Conservation (phyloP, 129 eudicot species). For the Flaveria ramosissima region DNA sequence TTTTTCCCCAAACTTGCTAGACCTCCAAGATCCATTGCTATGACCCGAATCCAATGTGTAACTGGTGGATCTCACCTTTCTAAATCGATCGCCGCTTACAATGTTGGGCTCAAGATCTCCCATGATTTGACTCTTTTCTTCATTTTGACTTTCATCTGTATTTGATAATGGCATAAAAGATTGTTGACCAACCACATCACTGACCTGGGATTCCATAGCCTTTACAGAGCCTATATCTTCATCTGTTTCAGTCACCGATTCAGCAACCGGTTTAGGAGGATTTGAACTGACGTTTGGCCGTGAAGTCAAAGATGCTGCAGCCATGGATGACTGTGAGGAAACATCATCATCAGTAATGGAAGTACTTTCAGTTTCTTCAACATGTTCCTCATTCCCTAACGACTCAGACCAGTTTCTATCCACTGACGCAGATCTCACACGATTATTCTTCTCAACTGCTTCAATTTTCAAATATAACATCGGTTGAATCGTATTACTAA, state of each 20-base stretch:
- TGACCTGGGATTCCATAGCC: slow-evolving; percentile 8
- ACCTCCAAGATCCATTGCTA: slow-evolving; percentile 51
- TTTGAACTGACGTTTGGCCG: slow-evolving; percentile 43
- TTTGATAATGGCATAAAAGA: slow-evolving; percentile 25
- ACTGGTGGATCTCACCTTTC: slow-evolving; percentile 54
- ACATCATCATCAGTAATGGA: slow-evolving; percentile 76
- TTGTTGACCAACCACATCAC: slow-evolving; percentile 18
- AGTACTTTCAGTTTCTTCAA: slow-evolving; percentile 67
- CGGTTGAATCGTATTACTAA: slow-evolving; percentile 70
- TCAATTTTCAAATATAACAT: slow-evolving; percentile 62
- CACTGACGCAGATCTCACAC: slow-evolving; percentile 44
- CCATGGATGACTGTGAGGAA: slow-evolving; percentile 73
- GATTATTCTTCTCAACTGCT: slow-evolving; percentile 51
- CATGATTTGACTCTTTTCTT: slow-evolving; percentile 9
- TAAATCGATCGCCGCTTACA: slow-evolving; percentile 36
- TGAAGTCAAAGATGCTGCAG: slow-evolving; percentile 46
- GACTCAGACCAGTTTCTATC: slow-evolving; percentile 55
- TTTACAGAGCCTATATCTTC: slow-evolving; percentile 12
- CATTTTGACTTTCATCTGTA: slow-evolving; percentile 30
- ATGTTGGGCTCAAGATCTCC: slow-evolving; percentile 21
- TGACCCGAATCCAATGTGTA: slow-evolving; percentile 50
- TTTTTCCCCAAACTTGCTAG: slow-evolving; percentile 35
- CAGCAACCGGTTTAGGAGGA: slow-evolving; percentile 39
- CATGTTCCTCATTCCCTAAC: slow-evolving; percentile 63
- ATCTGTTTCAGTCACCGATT: slow-evolving; percentile 36